Base-by-base conservation (phyloP, 371 early-diverging fungal species). In the Encephalitozoon intestinalis region DNA sequence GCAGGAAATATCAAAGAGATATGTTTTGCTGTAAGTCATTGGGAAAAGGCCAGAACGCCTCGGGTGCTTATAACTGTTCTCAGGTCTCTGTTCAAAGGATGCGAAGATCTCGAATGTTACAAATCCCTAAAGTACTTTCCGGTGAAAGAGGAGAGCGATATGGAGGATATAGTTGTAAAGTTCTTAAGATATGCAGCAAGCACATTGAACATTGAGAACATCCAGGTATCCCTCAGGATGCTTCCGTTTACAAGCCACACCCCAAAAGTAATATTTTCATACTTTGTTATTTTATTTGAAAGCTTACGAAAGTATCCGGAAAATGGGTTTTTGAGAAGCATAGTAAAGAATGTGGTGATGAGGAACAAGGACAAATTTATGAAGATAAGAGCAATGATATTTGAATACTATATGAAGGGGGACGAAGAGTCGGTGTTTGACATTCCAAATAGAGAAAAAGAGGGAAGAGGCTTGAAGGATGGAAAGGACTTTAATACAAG, bases 271-370 rank as follows among this genome's bases (percentile, higher is more conserved):
- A 3, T 28, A 3, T 69, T 69, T 69, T 25, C 49, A 7, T 40
- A 49, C n/a, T 69, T 69, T 52, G 53, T 51, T 26, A 15, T 69
- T 41, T 5, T 53, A 12, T 53, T 69, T 69, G 40, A 69, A 28
- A 25, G 50, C 6, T 26, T 50, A 37, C 18, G 3, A 52, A 50
- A 31, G 34, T 23, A 50, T 4, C n/a, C 31, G 8, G 51, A 4
- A 28, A 69, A 46, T 40, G n/a, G 1, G 30, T 69, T 50, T 50
- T 18, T 51, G 21, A 69, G 8, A n/a, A 34, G n/a, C 21, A 26
- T 49, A 12, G 21, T 69, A 25, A 26, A n/a, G 50, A 69, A 69
- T 52, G 12, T 51, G 9, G 51, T 9, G n/a, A 30, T 28, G 26
- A 50, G 46, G 31, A 43, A 23, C 41, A 69, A 69, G 23, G 12